These are phyloP conservation scores for Leccinum longicurvipes DNA, from an alignment of 768 basidiomycete species.

Conservation along the genomic window DNA sequence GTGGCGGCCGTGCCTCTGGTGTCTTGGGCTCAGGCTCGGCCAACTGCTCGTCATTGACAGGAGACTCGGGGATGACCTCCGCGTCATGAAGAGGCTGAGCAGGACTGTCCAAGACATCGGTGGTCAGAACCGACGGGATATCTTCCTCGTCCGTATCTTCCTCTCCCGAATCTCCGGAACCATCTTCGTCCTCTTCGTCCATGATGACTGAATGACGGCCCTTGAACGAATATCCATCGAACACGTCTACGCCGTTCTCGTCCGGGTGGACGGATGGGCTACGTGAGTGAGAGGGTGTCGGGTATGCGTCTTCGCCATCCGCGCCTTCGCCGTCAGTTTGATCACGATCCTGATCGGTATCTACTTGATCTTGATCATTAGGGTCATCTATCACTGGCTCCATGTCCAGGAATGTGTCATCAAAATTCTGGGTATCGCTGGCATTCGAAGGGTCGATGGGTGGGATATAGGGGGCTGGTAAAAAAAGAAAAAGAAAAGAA, in stretches of 20 bases:
- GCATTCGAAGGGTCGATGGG: slow-evolving; percentile 89
- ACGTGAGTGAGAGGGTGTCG: slow-evolving; percentile 78
- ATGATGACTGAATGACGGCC: slow-evolving; percentile 77
- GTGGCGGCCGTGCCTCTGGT: slow-evolving; percentile 59
- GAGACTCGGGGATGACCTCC: slow-evolving; percentile 36
- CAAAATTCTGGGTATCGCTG: slow-evolving; percentile 96
- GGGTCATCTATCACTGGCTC: slow-evolving; percentile 83
- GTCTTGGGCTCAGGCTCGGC: slow-evolving; percentile 68
- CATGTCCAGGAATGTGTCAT: slow-evolving; percentile 96
- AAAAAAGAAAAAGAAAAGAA: not conserved
- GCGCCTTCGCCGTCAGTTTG: slow-evolving; percentile 69
- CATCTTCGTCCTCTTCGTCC: slow-evolving; percentile 60
- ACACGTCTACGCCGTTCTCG: slow-evolving; percentile 64
- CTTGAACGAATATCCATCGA: slow-evolving; percentile 94
- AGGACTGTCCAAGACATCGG: slow-evolving; percentile 19
- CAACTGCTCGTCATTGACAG: slow-evolving; percentile 29
- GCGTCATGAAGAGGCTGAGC: slow-evolving; percentile 26
- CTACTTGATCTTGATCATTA: slow-evolving; percentile 56
- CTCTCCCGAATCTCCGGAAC: slow-evolving; percentile 33
- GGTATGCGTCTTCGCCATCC: slow-evolving; percentile 71
- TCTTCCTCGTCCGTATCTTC: slow-evolving; percentile 39
- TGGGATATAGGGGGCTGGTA: slow-evolving; percentile 84
- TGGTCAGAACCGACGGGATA: slow-evolving; percentile 22
- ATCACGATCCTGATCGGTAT: slow-evolving; percentile 67
- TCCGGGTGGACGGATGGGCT: slow-evolving; percentile 62